Base-by-base conservation (phyloP, 371 early-diverging fungal genomes). In the Smittium culicis region DNA sequence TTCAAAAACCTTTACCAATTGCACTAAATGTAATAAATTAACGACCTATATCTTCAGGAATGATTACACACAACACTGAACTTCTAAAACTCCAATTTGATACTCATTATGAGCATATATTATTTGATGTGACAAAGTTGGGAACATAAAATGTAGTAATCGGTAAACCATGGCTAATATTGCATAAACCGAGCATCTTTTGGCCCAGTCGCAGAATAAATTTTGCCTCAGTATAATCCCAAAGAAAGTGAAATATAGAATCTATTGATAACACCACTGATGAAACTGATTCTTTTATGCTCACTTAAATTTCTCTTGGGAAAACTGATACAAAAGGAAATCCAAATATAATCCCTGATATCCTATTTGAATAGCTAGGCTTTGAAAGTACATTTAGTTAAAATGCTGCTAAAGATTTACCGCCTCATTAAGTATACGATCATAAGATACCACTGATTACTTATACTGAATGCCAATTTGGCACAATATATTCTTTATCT, bases 401-500 rank as follows among this genome's bases (percentile, higher is more conserved):
- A 57, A n/a, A n/a, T 27, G 14, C 58, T 28, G 66, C 72, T 28
- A 34, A 67, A 24, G 0, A 54, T 11, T 66, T 74, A 1, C 71
- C 75, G 2, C 29, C 54, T 1, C 74, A 76, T 56, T 35, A 65
- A 20, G 71, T 59, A 27, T 64, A 31, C 1, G 76, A 75, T 57
- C 70, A 69, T 55, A n/a, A 68, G 17, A 1, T 17, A 14, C 63
- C 68, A 14, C 29, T 69, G 20, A 65, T 66, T 11, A 71, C 70
- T n/a, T 68, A 68, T 35, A 66, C 74, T 24, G 0, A 25, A 20
- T 69, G 68, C 11, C 34, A 60, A 3, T 65, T 67, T 33, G 58
- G 68, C 3, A 70, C 67, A 0, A 66, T 69, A 5, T 73, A 72
- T 67, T 62, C 65, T 30, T 34, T 78, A 56, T 73, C 76, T 28